These are phyloP conservation scores for Glycyrrhiza uralensis DNA, from an alignment of 306 rosid genomes.

Conservation along the genomic window DNA sequence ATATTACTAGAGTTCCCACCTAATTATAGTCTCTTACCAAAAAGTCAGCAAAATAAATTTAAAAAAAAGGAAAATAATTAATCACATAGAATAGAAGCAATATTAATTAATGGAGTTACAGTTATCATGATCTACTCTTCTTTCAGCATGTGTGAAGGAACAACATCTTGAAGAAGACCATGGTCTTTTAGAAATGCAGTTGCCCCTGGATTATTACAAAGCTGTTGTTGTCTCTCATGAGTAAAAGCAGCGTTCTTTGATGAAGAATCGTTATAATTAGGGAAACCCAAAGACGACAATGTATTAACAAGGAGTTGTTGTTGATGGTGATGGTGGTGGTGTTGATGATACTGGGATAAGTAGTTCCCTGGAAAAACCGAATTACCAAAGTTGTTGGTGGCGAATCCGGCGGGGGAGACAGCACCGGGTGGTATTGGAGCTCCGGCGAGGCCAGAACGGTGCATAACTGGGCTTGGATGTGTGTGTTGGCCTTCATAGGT, in stretches of 20 bases:
- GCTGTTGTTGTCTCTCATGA: constrained; percentile 47
- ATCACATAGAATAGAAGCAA: constrained; percentile 20
- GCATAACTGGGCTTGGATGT: constrained; percentile 67
- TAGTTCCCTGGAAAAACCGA: constrained; percentile 30
- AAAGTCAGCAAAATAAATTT: constrained; percentile 26
- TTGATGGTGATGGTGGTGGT: constrained; percentile 14
- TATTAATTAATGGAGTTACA: constrained; percentile 11
- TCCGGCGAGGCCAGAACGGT: constrained; percentile 44
- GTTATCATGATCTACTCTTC: constrained; percentile 36
- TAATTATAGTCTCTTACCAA: constrained; percentile 25
- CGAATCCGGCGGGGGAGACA: constrained; percentile 2
- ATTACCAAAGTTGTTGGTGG: constrained; percentile 27
- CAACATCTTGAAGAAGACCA: constrained; percentile 84
- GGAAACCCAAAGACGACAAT: constrained; percentile 33
- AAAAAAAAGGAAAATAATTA: constrained; percentile 18
- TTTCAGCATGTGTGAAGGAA: constrained; percentile 66
- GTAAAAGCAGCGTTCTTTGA: constrained; percentile 20
- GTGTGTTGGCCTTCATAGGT: constrained; percentile 95
- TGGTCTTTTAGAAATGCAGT: constrained; percentile 43
- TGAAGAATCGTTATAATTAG: constrained; percentile 13
- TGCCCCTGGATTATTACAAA: constrained; percentile 39
- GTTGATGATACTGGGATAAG: constrained; percentile 26
- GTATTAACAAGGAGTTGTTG: constrained; percentile 28
- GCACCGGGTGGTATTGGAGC: constrained; percentile 16
- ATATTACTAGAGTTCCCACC: constrained; percentile 32